These are phyloP conservation scores for Ustilago esculenta DNA, from an alignment of 1,284 basidiomycete genomes.

Conservation along the genomic window DNA sequence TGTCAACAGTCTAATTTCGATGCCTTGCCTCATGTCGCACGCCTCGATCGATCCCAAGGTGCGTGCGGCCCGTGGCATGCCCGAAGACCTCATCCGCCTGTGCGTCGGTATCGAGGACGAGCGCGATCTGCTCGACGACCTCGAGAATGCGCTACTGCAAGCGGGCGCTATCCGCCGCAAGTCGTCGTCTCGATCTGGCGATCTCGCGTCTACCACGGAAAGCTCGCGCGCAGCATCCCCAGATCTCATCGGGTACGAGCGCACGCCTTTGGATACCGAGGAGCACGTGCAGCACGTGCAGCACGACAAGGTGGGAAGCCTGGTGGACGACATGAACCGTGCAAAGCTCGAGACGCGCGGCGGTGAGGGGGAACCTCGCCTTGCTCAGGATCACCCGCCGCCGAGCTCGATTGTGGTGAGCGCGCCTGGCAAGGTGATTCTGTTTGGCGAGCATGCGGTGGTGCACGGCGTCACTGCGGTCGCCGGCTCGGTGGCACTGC, in stretches of 20 bases:
- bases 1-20: constrained; percentile 97
- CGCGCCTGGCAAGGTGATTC: constrained; percentile 93
- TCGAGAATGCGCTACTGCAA: constrained; percentile 88
- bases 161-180: constrained; percentile 80
- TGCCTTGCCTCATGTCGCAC: constrained; percentile 99
- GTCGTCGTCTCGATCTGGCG: constrained; percentile 2
- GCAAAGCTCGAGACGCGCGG: constrained; percentile 58
- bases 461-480: constrained; percentile 97
- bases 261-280: constrained; percentile 37
- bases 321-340: constrained; percentile 51
- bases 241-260: constrained; percentile 35
- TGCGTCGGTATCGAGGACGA: constrained; percentile 99
- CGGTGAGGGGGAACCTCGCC: constrained; percentile 49
- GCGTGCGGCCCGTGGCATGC: constrained; percentile 90
- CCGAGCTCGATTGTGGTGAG: constrained; percentile 58
- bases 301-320: constrained; percentile 36
- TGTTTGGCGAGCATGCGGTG: constrained; percentile 99
- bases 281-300: background rate
- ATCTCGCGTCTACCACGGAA: constrained; percentile 11
- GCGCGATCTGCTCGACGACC: constrained; percentile 90
- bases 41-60: constrained; percentile 95
- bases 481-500: constrained; percentile 91
- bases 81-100: constrained; percentile 95
- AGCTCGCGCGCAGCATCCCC: constrained; percentile 43
- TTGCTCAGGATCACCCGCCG: constrained; percentile 24